Conservation (phyloP, 768 basidiomycete species). For the Chalciporus chontae region DNA sequence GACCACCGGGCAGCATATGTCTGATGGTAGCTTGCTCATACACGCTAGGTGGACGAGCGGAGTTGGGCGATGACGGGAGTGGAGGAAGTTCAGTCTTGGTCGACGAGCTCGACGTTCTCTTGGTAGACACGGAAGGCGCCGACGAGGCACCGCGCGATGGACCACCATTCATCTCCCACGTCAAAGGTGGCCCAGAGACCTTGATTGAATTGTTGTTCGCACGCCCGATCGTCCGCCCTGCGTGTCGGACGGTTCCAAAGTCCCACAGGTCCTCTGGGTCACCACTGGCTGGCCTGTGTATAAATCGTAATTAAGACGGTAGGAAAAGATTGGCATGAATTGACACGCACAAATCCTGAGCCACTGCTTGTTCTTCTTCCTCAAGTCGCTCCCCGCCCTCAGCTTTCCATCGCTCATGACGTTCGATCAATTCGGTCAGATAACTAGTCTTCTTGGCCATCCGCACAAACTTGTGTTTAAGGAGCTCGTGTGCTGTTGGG, state of each 20-base stretch:
- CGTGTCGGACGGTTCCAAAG: slow-evolving; percentile 91
- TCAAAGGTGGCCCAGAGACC: slow-evolving; percentile 63
- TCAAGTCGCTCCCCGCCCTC: slow-evolving; percentile 79
- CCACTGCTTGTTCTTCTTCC: slow-evolving; percentile 62
- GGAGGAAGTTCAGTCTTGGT: slow-evolving; percentile 62
- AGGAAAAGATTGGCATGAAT: not conserved
- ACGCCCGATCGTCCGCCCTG: slow-evolving; percentile 66
- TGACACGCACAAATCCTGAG: slow-evolving; percentile 61
- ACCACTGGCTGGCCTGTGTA: slow-evolving; percentile 45
- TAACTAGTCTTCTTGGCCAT: slow-evolving; percentile 95
- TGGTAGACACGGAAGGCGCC: slow-evolving; percentile 32
- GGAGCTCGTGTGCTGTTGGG: slow-evolving; percentile 88
- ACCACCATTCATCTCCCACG: slow-evolving; percentile 76
- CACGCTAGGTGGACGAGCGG: slow-evolving; percentile 32
- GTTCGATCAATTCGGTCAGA: slow-evolving; percentile 92
- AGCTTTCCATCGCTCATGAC: slow-evolving; percentile 89
- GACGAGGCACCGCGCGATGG: slow-evolving; percentile 39
- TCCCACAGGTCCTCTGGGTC: slow-evolving; percentile 92
- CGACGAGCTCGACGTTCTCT: slow-evolving; percentile 39
- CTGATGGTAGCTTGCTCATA: slow-evolving; percentile 69
- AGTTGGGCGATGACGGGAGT: slow-evolving; percentile 42
- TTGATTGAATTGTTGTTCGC: slow-evolving; percentile 46
- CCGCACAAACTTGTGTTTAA: slow-evolving; percentile 94
- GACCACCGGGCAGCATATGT: slow-evolving; percentile 41
- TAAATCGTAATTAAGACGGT: not conserved